Percentiles rank a stretch among this genome's conserved stretches.
These are phyloP conservation scores for Coffea eugenioides DNA, from an alignment of 257 asterid genomes.

Conservation along the genomic window DNA sequence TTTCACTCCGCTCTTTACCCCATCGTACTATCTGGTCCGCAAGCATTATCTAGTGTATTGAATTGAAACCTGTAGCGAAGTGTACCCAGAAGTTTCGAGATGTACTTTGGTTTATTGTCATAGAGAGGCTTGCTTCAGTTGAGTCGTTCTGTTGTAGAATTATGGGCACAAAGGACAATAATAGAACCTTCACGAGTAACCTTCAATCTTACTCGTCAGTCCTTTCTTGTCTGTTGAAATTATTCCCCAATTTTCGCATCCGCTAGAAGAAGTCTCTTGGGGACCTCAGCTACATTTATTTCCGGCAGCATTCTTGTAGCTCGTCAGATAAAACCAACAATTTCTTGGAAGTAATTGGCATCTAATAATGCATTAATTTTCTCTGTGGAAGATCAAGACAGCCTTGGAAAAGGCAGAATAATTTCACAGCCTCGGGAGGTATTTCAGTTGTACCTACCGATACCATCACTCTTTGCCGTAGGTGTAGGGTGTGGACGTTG, in stretches of 20 bases:
- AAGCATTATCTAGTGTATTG: background rate
- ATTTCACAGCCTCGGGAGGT: background rate
- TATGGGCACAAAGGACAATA: background rate
- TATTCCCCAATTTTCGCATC: conserved; percentile 1
- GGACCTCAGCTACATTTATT: conserved; percentile 5
- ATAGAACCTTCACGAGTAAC: background rate
- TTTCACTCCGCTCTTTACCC: background rate
- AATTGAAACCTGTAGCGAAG: background rate
- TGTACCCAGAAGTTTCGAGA: background rate
- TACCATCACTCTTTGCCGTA: background rate
- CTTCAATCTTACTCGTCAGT: background rate
- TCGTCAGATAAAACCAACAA: background rate
- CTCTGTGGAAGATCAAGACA: background rate
- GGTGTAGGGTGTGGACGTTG: conserved; percentile 1
- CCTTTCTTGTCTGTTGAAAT: background rate
- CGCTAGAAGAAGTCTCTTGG: background rate
- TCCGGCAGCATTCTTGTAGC: background rate
- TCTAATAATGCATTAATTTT: background rate
- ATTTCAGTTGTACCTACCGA: too few relatives aligned
- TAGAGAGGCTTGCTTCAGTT: background rate
- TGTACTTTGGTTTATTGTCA: conserved; percentile 1
- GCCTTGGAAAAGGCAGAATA: background rate
- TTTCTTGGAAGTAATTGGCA: conserved; percentile 1
- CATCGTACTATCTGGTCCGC: background rate
- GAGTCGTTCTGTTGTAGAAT: background rate